Percentiles rank a stretch among this genome's conserved stretches.
Conservation (phyloP, 106 monocot genomes). For the Chionographis japonica region DNA sequence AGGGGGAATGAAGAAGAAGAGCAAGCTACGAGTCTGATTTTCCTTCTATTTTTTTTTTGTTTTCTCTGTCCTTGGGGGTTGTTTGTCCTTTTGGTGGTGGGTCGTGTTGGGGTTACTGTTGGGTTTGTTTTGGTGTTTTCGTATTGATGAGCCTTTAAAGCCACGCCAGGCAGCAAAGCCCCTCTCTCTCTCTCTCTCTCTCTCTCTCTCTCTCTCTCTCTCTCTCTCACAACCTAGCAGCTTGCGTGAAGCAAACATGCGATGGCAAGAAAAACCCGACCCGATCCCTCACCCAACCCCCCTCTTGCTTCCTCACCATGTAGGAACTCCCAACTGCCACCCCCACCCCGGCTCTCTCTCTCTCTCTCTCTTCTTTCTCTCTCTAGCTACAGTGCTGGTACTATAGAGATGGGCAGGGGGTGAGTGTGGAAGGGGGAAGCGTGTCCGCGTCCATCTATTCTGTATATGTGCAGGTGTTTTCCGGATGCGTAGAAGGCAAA, state of each 20-base stretch:
- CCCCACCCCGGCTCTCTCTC: constrained; percentile 11
- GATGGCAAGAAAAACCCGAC: constrained; percentile 17
- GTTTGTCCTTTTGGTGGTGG: constrained; percentile 56
- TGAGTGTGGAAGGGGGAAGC: constrained; percentile 6
- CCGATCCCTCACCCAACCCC: constrained; percentile 8
- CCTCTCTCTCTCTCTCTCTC: constrained; percentile 7
- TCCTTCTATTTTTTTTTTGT: too few species aligned
- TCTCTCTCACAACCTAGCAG: constrained; percentile 34
- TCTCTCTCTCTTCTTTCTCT: neutral
- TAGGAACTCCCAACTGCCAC: neutral
- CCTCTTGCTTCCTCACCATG: neutral
- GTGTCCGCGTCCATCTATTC: constrained; percentile 23
- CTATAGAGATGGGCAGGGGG: too few species aligned
- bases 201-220: constrained; percentile 25
- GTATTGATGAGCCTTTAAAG: constrained; percentile 96
- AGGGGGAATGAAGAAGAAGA: neutral
- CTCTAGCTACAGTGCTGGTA: too few species aligned
- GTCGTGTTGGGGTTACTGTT: constrained; percentile 54
- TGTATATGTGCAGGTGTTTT: constrained; percentile 12
- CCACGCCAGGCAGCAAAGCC: constrained; percentile 68
- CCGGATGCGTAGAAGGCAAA: constrained; percentile 39
- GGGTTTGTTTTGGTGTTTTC: constrained; percentile 33
- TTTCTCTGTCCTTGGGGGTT: neutral
- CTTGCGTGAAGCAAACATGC: constrained; percentile 99
- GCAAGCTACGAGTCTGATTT: too few species aligned